A percentile compares a stretch with the other conserved stretches of the same genome.
Evolutionary conservation across 176 grass and related monocot species (phyloP).

Genomic region (Triticum urartu): DNA sequence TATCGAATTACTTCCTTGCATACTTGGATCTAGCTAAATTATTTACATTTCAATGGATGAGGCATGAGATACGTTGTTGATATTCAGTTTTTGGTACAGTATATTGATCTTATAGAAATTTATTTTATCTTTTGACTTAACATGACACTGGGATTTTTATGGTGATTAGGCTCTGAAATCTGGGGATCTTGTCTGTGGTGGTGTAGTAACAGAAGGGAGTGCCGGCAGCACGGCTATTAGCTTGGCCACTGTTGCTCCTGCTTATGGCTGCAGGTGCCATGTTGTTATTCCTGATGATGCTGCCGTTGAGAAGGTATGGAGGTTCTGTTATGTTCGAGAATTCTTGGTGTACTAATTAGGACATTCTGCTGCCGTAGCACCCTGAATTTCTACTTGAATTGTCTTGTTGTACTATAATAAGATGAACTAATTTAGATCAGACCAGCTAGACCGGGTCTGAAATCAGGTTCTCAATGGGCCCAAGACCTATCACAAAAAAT

Average conservation of each 20-base stretch:
- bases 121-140: conserved; percentile 14
- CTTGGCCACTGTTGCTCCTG: conserved; percentile 84
- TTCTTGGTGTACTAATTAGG: conserved; percentile 5
- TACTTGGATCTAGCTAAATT: neutral
- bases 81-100: neutral
- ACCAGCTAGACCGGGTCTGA: neutral
- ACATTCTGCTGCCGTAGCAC: neutral
- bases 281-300: conserved; percentile 95
- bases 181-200: conserved; percentile 64
- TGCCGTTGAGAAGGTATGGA: conserved; percentile 85
- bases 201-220: conserved; percentile 86
- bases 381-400: neutral
- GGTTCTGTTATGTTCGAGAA: neutral
- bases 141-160: neutral
- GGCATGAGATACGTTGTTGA: neutral
- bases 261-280: conserved; percentile 85
- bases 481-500: neutral
- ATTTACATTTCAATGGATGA: conserved; percentile 1
- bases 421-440: neutral
- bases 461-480: neutral
- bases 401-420: neutral
- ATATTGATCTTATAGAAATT: neutral
- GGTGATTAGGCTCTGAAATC: conserved; percentile 65
- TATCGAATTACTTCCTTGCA: neutral
- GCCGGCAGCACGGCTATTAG: conserved; percentile 97